These are phyloP conservation scores for Psilocybe azurescens DNA, from an alignment of 768 basidiomycete species.

Conservation along the genomic window DNA sequence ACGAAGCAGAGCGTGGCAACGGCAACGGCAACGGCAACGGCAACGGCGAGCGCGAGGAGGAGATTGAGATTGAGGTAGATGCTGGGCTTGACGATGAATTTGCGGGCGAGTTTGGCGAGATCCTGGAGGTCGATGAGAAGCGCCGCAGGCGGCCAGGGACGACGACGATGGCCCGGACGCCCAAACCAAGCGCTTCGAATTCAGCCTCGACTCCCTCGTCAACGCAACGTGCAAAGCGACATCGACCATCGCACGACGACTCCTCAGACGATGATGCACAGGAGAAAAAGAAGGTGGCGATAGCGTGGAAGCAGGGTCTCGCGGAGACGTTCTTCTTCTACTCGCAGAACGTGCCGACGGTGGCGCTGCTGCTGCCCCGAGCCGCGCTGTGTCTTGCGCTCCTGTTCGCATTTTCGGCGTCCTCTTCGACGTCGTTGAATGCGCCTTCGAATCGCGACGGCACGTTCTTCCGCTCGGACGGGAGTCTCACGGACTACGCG, in stretches of 20 bases:
- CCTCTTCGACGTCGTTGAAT: constrained; percentile 9
- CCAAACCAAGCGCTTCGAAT: not conserved
- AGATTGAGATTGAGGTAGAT: not conserved
- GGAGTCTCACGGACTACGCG: constrained; percentile 76
- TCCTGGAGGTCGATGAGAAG: not conserved
- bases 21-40: too few species aligned
- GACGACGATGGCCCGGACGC: not conserved
- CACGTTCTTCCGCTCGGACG: constrained; percentile 75
- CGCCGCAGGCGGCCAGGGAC: not conserved
- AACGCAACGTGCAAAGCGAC: not conserved
- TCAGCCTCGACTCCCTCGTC: not conserved
- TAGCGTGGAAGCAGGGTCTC: constrained; percentile 41
- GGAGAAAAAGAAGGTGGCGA: constrained; percentile 21
- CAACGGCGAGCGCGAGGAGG: not conserved
- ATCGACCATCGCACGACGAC: not conserved
- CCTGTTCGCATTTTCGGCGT: constrained; percentile 48
- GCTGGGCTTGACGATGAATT: constrained; percentile 1
- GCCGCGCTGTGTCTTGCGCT: constrained; percentile 77
- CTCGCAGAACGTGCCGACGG: constrained; percentile 84
- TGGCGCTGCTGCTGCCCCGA: constrained; percentile 82
- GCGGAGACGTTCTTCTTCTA: constrained; percentile 88
- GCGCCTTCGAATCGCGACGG: constrained; percentile 52
- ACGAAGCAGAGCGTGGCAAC: too few species aligned
- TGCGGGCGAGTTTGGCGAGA: constrained; percentile 2
- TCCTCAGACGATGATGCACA: constrained; percentile 6